Base-by-base conservation (phyloP, 495 filamentous ascomycete species). In the Penicillium fimorum region DNA sequence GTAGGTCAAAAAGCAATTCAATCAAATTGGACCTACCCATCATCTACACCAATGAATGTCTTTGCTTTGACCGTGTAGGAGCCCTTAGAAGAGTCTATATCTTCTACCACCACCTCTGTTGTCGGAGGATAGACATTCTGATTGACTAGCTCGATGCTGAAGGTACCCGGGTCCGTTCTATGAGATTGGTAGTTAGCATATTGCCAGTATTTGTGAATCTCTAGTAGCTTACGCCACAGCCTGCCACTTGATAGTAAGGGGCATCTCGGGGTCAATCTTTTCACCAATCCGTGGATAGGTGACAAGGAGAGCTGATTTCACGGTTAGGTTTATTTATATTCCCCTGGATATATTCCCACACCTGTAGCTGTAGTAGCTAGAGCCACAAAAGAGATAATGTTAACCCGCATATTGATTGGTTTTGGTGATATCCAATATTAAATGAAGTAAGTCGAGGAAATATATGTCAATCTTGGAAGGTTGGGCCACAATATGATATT, bases 131-230 rank as follows among this genome's bases (percentile, higher is more conserved):
- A 72, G 38, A 63, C 59, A 52, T 70, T 60, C 24, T 70, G 55
- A 45, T 74, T 74, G 46, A 74, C 70, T 6, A 74, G 56, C n/a
- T 70, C 57, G 35, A 74, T 70, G 49, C 57, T 57, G 52, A 74
- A 71, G 5, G 61, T 66, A 3, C 56, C 41, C 4, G 71, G 71
- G n/a, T 74, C 71, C 44, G 70, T 71, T 29, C 70, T 73, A 49
- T 18, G 5, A n/a, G 13, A 32, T 42, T 29, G 7, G 29, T n/a
- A 9, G 46, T 48, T 38, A 41, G 53, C 35, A 20, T 42, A n/a
- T 24, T 27, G 29, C 0, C 6, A 32, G 38, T 32, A 2, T 5
- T 8, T 5, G 3, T 25, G 18, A 35, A 7, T 43, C 10, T n/a
- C 1, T 42, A 10, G 10, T 10, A 5, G 56, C 67, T 59, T 18